Evolutionary conservation across 768 basidiomycete species (phyloP).

Genomic region (Suillus alpinus): DNA sequence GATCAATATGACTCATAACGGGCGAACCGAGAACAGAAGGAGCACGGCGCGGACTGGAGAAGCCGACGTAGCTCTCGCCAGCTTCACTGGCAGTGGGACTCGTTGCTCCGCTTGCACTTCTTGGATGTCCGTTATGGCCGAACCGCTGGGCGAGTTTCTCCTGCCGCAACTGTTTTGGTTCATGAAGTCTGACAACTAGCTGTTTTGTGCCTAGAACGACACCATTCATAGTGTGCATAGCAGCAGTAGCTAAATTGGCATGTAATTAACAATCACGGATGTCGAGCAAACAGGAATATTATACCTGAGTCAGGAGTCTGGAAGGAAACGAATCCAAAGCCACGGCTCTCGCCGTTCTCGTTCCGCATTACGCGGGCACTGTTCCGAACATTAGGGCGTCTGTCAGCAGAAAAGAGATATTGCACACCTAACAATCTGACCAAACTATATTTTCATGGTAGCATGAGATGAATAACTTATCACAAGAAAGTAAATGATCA

Average conservation of each 20-base stretch:
- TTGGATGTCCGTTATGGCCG: slow-evolving; percentile 74
- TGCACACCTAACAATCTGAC: slow-evolving; percentile 80
- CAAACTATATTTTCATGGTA: slow-evolving; percentile 52
- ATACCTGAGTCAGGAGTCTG: slow-evolving; percentile 81
- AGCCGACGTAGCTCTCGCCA: slow-evolving; percentile 71
- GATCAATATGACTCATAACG: slow-evolving; percentile 50
- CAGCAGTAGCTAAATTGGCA: slow-evolving; percentile 53
- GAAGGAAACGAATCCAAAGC: slow-evolving; percentile 90
- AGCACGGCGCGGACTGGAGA: slow-evolving; percentile 68
- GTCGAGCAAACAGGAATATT: not conserved
- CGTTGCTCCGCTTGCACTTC: slow-evolving; percentile 79
- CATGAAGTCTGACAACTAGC: slow-evolving; percentile 83
- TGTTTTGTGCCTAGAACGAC: slow-evolving; percentile 66
- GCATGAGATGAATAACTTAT: slow-evolving; percentile 14
- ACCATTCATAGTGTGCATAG: slow-evolving; percentile 83
- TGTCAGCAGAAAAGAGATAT: not conserved
- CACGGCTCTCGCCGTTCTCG: slow-evolving; percentile 74
- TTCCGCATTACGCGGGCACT: slow-evolving; percentile 93
- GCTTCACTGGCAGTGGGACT: slow-evolving; percentile 82
- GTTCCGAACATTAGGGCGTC: not conserved
- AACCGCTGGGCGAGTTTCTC: slow-evolving; percentile 87
- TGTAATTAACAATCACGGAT: not conserved
- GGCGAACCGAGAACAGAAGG: slow-evolving; percentile 55
- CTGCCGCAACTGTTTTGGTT: slow-evolving; percentile 88
- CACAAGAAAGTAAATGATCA: slow-evolving; percentile 6